Percentiles rank a stretch among this genome's conserved stretches.
Conservation (phyloP, 257 asterid genomes). For the Agastache rugosa region DNA sequence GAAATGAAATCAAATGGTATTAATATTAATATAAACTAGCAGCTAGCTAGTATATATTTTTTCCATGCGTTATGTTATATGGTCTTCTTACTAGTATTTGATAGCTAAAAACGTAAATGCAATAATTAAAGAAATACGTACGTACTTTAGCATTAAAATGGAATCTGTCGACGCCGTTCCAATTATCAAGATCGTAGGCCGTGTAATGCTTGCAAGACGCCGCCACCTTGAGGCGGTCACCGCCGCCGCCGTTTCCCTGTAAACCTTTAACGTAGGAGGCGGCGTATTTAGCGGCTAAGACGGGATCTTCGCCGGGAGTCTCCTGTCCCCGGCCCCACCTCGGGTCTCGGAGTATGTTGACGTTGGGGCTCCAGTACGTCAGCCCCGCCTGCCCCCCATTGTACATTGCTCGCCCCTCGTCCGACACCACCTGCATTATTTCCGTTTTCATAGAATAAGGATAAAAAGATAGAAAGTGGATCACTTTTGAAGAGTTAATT, state of each 20-base stretch:
- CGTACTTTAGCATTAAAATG: slow-evolving; percentile 83
- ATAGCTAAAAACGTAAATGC: too few species aligned
- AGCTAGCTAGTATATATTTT: too few species aligned
- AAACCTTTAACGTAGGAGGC: slow-evolving; percentile 69
- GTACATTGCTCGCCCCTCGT: slow-evolving; percentile 88
- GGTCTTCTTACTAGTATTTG: too few species aligned
- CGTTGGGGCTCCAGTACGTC: slow-evolving; percentile 92
- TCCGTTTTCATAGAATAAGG: too few species aligned
- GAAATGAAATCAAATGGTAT: too few species aligned
- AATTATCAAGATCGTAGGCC: slow-evolving; percentile 83
- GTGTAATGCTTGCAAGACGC: slow-evolving; percentile 92
- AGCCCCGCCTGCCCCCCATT: slow-evolving; percentile 80
- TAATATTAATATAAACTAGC: too few species aligned
- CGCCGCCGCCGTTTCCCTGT: slow-evolving; percentile 61
- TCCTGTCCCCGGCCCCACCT: slow-evolving; percentile 97
- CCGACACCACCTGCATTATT: slow-evolving; percentile 82
- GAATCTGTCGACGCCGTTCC: slow-evolving; percentile 79
- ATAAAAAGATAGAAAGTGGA: too few species aligned
- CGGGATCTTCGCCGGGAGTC: slow-evolving; percentile 85
- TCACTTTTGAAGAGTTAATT: too few species aligned
- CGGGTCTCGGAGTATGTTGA: slow-evolving; percentile 81
- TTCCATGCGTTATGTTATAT: too few species aligned
- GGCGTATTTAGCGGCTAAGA: slow-evolving; percentile 66
- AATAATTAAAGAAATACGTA: background rate
- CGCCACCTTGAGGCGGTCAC: slow-evolving; percentile 75